Evolutionary conservation across 2,329 filamentous ascomycete genomes (phyloP), one percentile per base, ranked within the genome.

Genomic region (Colletotrichum graminicola): DNA sequence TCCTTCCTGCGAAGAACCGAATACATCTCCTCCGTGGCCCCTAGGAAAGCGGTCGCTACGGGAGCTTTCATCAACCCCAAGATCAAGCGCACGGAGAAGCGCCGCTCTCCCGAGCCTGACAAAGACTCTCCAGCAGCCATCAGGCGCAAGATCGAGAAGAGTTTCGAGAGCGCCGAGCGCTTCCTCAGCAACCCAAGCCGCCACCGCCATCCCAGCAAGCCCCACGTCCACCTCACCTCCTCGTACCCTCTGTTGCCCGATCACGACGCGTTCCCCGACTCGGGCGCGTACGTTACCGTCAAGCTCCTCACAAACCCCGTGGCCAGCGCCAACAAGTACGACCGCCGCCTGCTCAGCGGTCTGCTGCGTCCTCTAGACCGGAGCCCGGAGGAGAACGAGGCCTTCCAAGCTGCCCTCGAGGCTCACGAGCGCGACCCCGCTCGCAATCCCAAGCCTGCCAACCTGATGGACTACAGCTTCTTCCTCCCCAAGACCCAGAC

Each of bases 1-100:
- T 97, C 94, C 74, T 99, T 99, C 88, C 88, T 99, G 75, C 94
- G 96, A 69, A 91, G 95, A 77, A 98, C 96, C 67, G 96, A 99
- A 81, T 98, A 98, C 83, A 98, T 97, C 78, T 93, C 93, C 14
- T 89, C 88, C 4, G 83, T 84, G 29, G 84, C 83, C 39, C 79
- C 84, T 7, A 89, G 89, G 77, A 90, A 89, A 77, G 84, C 84
- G 39, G 83, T 87, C 47, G 80, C 84, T 77, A 78, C 80, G 78
- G 66, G 79, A 76, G 26, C 76, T 74, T 82, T 75, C 54, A 73
- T 74, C 23, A 73, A 75, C 36, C 73, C 80, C 52, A 81, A 80
- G 67, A 76, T 79, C 59, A 78, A 78, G 67, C 74, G 71, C 39
- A 59, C 82, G 34, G 78, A 81, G 67, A 87, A 86, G 75, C 83